Base-by-base conservation (phyloP, 2,329 filamentous ascomycete species). In the Curvularia lunata region DNA sequence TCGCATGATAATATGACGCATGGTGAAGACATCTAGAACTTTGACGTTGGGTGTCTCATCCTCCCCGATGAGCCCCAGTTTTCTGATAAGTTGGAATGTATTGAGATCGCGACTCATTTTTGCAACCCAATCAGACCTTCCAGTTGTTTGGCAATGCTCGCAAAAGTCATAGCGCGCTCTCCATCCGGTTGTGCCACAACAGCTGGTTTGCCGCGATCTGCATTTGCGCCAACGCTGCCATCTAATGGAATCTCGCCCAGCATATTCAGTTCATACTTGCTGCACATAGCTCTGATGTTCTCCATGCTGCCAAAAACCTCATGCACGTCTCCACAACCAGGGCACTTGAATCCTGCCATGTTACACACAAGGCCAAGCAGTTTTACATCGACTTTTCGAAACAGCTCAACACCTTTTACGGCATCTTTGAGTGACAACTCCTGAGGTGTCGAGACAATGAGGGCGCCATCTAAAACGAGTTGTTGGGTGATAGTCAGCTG, bases 401-500 rank as follows among this genome's bases (percentile, higher is more conserved):
- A 98, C 87, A 99, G 92, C 68, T 91, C 91, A 62, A 97, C 89
- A 2, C 95, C 95, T 68, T 95, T 92, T 19, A 96, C 85, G 0
- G 95, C 94, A 71, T 99, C 95, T 67, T 94, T 92, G 1, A 97
- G 85, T 1, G 94, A 92, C 27, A 99, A 86, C 50, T 96, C 92
- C 75, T 99, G 95, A 2, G 95, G 95, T 0, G 95, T 99, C 0
- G 92, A 95, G 1, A 99, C 88, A 34, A 99, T 91, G 16, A 98
- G 82, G 0, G 91, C 88, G 18, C 90, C 94, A 67, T 96, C 91
- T 2, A 99, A 81, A n/a, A 91, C 82, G 10, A 99, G 84, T 78
- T 97, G 94, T 76, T 99, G 95, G 16, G 92, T 94, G 60, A 99
- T 95, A n/a, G 92, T 97, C 64, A 99, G 83, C 73, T 99, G 95